These are phyloP conservation scores for Haplographium delicatum DNA, from an alignment of 495 filamentous ascomycete genomes.

Conservation along the genomic window DNA sequence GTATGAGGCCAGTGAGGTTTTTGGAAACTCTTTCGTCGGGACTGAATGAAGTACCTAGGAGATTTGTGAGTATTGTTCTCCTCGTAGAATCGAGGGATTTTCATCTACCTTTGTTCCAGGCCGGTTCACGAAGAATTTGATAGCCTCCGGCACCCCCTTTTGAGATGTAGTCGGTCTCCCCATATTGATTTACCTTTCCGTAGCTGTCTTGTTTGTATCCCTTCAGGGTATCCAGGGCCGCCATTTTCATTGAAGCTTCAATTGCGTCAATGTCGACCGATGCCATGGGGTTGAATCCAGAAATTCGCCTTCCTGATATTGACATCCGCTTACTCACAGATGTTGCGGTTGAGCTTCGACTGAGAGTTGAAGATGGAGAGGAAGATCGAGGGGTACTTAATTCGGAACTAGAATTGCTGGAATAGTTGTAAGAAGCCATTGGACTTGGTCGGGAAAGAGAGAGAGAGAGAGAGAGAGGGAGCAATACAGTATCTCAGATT, in stretches of 20 bases:
- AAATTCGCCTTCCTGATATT: constrained; percentile 42
- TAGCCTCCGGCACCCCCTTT: constrained; percentile 45
- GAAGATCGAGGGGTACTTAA: constrained; percentile 48
- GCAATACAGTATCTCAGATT: constrained; percentile 1
- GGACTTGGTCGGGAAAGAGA: constrained; percentile 24
- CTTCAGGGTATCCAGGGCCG: constrained; percentile 44
- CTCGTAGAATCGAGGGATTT: not conserved
- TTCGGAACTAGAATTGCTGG: constrained; percentile 39
- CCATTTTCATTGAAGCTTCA: constrained; percentile 48
- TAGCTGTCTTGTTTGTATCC: constrained; percentile 49
- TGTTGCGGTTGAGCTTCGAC: constrained; percentile 47
- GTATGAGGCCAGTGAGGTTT: constrained; percentile 54
- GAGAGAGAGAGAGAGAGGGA: constrained; percentile 15
- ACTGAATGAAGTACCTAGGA: constrained; percentile 48
- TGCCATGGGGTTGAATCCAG: constrained; percentile 48
- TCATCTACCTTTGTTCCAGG: constrained; percentile 52
- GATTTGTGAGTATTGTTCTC: constrained; percentile 6
- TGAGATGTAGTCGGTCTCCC: constrained; percentile 42
- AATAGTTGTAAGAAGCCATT: constrained; percentile 43
- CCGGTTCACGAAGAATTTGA: constrained; percentile 49
- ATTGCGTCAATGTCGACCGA: constrained; percentile 46
- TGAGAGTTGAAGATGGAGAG: constrained; percentile 41
- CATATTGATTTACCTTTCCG: constrained; percentile 44
- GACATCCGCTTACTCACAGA: constrained; percentile 49
- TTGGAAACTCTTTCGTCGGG: constrained; percentile 49